A percentile compares a stretch with the other conserved stretches of the same genome.
These are phyloP conservation scores for Stemphylium lycopersici DNA, from an alignment of 2,329 filamentous ascomycete species.

Conservation along the genomic window DNA sequence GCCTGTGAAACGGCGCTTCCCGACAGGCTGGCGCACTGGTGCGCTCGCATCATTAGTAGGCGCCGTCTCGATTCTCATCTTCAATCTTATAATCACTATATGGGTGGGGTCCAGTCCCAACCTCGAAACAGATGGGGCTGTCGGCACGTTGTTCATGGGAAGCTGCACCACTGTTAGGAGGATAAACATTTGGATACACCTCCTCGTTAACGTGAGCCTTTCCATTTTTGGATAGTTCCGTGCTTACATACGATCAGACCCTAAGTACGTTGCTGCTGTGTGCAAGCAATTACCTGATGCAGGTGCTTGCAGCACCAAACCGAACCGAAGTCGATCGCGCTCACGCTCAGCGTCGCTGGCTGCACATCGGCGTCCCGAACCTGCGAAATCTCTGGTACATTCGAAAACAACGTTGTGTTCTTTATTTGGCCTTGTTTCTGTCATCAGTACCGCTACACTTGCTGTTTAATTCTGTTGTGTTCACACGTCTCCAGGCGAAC, in stretches of 20 bases:
- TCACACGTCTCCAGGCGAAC: slow-evolving; percentile 25
- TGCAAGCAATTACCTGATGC: slow-evolving; percentile 38
- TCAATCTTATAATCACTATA: neutral
- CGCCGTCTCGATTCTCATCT: neutral
- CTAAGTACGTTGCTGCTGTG: slow-evolving; percentile 43
- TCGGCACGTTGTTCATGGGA: neutral
- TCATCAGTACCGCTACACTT: slow-evolving; percentile 24
- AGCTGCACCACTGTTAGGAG: neutral
- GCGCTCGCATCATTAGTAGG: neutral
- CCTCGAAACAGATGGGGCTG: neutral
- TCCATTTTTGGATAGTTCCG: too few species aligned
- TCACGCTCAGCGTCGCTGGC: slow-evolving; percentile 44
- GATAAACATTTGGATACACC: neutral
- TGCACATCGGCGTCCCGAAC: slow-evolving; percentile 52
- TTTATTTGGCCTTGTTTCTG: slow-evolving; percentile 12
- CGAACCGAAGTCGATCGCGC: slow-evolving; percentile 27
- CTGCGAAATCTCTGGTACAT: slow-evolving; percentile 6
- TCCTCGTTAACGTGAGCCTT: neutral
- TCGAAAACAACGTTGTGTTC: neutral
- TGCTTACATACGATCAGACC: slow-evolving; percentile 47
- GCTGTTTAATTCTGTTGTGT: slow-evolving; percentile 26
- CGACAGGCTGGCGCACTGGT: neutral
- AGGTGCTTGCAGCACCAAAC: slow-evolving; percentile 30
- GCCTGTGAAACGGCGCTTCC: too few species aligned
- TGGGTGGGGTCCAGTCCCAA: neutral